phyloP scores from a whole-genome alignment of 768 basidiomycete genomes.

The Pholiota molesta region DNA sequence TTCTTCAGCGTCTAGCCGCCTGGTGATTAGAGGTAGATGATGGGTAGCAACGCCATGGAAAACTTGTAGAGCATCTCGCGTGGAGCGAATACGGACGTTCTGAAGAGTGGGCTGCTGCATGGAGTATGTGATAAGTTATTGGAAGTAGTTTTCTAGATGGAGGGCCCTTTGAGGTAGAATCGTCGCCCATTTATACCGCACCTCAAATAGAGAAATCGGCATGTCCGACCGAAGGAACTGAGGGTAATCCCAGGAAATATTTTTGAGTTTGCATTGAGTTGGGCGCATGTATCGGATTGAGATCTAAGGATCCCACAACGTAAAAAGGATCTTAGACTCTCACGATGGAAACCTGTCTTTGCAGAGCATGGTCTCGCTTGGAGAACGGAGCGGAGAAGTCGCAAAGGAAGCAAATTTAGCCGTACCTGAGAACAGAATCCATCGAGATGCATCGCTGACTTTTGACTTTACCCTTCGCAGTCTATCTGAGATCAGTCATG shows the following conservation, averaged over 20 bases:
- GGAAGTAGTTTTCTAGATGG: slow-evolving; percentile 19
- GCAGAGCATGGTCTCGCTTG: slow-evolving; percentile 38
- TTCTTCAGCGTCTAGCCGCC: slow-evolving; percentile 83
- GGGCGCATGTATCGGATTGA: slow-evolving; percentile 44
- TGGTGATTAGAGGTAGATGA: slow-evolving; percentile 73
- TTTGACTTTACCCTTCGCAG: slow-evolving; percentile 37
- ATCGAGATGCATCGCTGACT: slow-evolving; percentile 39
- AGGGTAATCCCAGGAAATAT: slow-evolving; percentile 43
- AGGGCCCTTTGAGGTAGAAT: slow-evolving; percentile 21
- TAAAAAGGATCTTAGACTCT: slow-evolving; percentile 40
- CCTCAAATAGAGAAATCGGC: slow-evolving; percentile 33
- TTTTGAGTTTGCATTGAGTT: slow-evolving; percentile 66
- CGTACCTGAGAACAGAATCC: slow-evolving; percentile 35
- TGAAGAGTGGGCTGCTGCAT: slow-evolving; percentile 81
- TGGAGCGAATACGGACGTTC: slow-evolving; percentile 77
- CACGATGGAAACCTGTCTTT: slow-evolving; percentile 37
- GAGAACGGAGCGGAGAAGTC: slow-evolving; percentile 43
- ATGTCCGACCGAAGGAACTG: slow-evolving; percentile 40
- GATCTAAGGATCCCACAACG: slow-evolving; percentile 42
- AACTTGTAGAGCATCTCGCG: slow-evolving; percentile 79
- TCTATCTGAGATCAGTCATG: slow-evolving; percentile 40
- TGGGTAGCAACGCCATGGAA: slow-evolving; percentile 77
- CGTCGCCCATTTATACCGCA: slow-evolving; percentile 22
- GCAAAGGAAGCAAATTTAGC: slow-evolving; percentile 34
- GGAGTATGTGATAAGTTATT: slow-evolving; percentile 19